Conservation (phyloP, 2,329 filamentous ascomycete genomes). For the Cryphonectria nitschkei region DNA sequence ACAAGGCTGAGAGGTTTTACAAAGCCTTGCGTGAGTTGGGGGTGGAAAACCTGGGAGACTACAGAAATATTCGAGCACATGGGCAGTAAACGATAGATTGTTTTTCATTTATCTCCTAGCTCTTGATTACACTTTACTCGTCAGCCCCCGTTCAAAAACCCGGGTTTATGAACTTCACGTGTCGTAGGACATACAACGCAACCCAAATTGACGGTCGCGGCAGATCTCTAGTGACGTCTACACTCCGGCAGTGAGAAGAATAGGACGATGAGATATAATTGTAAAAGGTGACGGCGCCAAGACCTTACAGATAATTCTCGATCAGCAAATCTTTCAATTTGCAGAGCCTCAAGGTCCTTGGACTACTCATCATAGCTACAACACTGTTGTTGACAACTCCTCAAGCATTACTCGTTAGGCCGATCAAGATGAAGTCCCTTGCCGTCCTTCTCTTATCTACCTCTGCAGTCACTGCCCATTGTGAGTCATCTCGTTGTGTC, state of each 20-base stretch:
- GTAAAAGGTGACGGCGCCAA: background rate
- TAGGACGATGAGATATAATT: background rate
- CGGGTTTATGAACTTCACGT: background rate
- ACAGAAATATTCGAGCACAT: background rate
- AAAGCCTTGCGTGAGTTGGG: background rate
- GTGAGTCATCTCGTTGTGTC: conserved; percentile 26
- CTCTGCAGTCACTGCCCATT: conserved; percentile 34
- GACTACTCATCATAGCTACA: background rate
- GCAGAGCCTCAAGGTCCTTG: conserved; percentile 17
- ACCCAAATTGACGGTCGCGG: conserved; percentile 6
- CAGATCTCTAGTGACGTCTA: background rate
- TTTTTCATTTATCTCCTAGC: conserved; percentile 17
- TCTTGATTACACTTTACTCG: conserved; percentile 7
- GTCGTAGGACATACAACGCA: background rate
- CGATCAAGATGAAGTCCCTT: conserved; percentile 33
- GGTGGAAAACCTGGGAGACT: background rate
- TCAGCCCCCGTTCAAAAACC: background rate
- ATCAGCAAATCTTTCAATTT: conserved; percentile 1
- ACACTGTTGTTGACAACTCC: background rate
- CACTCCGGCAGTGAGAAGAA: background rate
- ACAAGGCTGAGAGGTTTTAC: background rate
- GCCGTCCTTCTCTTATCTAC: conserved; percentile 31
- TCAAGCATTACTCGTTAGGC: background rate
- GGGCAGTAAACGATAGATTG: conserved; percentile 17
- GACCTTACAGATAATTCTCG: background rate